Evolutionary conservation across 371 early-diverging fungal species (phyloP).

Genomic region (Lichtheimia corymbifera): DNA sequence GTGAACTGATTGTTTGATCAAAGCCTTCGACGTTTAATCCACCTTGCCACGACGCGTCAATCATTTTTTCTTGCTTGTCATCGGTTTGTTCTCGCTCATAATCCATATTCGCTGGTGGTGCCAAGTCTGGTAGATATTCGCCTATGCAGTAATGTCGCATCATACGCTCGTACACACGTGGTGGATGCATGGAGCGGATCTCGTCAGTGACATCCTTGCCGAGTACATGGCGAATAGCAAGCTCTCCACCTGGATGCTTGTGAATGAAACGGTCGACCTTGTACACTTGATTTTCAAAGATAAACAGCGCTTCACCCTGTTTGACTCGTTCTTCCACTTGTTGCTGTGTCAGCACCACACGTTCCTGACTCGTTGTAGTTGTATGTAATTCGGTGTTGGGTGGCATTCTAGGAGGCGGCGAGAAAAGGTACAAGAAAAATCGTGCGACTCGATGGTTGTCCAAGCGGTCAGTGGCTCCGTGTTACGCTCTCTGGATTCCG

Average conservation of each 20-base stretch:
- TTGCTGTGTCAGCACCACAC: slow-evolving; percentile 31
- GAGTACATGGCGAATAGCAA: slow-evolving; percentile 80
- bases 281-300: slow-evolving; percentile 83
- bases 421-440: slow-evolving; percentile 3
- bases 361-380: slow-evolving; percentile 3
- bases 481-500: no score
- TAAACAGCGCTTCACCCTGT: slow-evolving; percentile 70
- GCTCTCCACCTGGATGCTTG: slow-evolving; percentile 91
- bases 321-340: slow-evolving; percentile 47
- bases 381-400: slow-evolving; percentile 29
- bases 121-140: slow-evolving; percentile 41
- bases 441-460: no score
- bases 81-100: slow-evolving; percentile 2
- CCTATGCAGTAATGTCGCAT: slow-evolving; percentile 79
- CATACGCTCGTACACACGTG: slow-evolving; percentile 71
- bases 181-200: slow-evolving; percentile 86
- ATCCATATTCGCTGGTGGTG: background rate
- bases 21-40: slow-evolving; percentile 33
- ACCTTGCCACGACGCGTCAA: slow-evolving; percentile 33
- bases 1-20: slow-evolving; percentile 31
- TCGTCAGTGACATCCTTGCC: slow-evolving; percentile 94
- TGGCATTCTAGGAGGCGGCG: slow-evolving; percentile 20
- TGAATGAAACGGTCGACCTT: slow-evolving; percentile 80
- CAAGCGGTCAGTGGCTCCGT: no score
- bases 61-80: background rate